Conservation (phyloP, 169 alveolate species). For the Plasmodium ovale region DNA sequence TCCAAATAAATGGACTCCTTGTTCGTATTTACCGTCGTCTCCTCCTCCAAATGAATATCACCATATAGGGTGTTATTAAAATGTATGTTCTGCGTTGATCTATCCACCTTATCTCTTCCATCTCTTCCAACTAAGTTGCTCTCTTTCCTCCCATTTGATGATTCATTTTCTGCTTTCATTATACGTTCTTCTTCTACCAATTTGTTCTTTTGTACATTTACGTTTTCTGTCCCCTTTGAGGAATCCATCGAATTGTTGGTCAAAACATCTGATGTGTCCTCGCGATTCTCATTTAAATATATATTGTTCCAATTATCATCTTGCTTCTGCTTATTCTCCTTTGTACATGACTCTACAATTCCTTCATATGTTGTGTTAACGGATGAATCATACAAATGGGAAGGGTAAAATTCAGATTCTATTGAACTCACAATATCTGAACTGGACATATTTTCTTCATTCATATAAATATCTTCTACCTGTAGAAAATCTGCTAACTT, state of each 20-base stretch:
- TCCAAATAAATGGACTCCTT: too few species aligned
- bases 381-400: neutral
- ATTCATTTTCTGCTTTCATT: neutral
- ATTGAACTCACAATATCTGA: conserved; percentile 10
- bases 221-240: too few species aligned
- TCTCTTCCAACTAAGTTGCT: neutral
- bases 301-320: neutral
- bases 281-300: too few species aligned
- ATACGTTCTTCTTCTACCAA: neutral
- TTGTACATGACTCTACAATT: neutral
- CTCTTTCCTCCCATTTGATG: neutral
- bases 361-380: neutral
- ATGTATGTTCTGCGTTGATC: too few species aligned
- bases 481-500: conserved; percentile 66
- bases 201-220: neutral
- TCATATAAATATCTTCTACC: conserved; percentile 17
- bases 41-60: too few species aligned
- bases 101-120: neutral
- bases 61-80: too few species aligned
- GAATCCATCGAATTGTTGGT: neutral
- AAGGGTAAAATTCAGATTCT: conserved; percentile 12
- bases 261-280: too few species aligned
- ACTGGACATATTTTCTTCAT: conserved; percentile 25
- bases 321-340: neutral
- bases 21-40: too few species aligned